These are phyloP conservation scores for Daldinia vernicosa DNA, from an alignment of 495 filamentous ascomycete genomes.

Conservation along the genomic window DNA sequence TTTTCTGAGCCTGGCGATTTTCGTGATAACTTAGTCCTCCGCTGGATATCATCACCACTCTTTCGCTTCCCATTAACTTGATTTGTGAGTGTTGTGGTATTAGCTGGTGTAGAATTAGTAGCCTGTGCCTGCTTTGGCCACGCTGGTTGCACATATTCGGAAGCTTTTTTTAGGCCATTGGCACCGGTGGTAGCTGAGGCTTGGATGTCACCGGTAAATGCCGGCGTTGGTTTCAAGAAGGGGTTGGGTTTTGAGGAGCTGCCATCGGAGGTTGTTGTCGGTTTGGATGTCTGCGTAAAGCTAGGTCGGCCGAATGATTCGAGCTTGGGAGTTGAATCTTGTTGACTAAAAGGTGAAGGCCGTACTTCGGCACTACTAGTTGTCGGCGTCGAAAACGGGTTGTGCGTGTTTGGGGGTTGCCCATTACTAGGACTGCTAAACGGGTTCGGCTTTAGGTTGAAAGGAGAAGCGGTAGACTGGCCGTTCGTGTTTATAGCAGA, in stretches of 20 bases:
- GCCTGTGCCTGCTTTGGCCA: constrained; percentile 32
- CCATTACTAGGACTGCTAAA: not conserved
- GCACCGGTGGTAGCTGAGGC: not conserved
- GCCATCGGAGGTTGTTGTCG: not conserved
- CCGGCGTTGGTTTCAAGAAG: not conserved
- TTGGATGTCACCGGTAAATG: no score
- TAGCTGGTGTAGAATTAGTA: not conserved
- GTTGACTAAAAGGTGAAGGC: constrained; percentile 26
- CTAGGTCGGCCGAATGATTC: constrained; percentile 8
- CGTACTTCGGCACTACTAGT: not conserved
- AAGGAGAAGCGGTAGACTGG: not conserved
- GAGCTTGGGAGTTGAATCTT: not conserved
- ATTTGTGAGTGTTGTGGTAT: not conserved
- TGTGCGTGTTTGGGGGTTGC: not conserved
- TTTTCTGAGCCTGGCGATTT: constrained; percentile 7
- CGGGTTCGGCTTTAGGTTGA: not conserved
- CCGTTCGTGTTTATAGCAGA: not conserved
- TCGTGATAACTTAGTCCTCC: constrained; percentile 22
- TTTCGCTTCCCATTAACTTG: constrained; percentile 27
- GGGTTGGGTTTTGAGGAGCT: constrained; percentile 10
- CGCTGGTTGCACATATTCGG: constrained; percentile 40
- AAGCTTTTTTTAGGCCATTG: constrained; percentile 9
- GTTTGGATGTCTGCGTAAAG: constrained; percentile 6
- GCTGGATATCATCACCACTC: constrained; percentile 14
- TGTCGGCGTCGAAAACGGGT: not conserved